These are phyloP conservation scores for Suillus subluteus DNA, from an alignment of 768 basidiomycete genomes.

Conservation along the genomic window DNA sequence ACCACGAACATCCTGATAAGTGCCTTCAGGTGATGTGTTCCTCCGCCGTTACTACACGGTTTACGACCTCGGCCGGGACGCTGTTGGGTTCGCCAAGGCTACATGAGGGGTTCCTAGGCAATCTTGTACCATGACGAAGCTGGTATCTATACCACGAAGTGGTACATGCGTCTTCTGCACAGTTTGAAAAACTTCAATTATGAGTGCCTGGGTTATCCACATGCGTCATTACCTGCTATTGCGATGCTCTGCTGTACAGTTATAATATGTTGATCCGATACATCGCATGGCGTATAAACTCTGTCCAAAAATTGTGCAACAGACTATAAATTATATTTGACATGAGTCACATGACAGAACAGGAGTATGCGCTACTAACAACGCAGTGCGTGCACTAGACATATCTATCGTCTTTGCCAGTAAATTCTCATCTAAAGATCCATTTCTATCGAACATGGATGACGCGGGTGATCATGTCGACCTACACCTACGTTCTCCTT, in stretches of 20 bases:
- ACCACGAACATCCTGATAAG: conserved; percentile 9
- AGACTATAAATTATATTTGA: too few relatives aligned
- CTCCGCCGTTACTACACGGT: conserved; percentile 91
- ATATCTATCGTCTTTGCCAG: background rate
- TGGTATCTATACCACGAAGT: background rate
- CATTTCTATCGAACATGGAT: background rate
- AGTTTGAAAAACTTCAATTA: background rate
- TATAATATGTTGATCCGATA: background rate
- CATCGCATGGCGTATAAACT: background rate
- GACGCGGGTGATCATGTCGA: too few relatives aligned
- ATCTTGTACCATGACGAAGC: background rate
- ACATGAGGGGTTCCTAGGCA: conserved; percentile 25
- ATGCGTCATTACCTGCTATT: background rate
- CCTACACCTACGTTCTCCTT: background rate
- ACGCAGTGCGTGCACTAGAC: background rate
- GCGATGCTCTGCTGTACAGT: background rate
- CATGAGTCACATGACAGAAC: background rate
- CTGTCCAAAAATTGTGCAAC: background rate
- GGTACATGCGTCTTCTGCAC: background rate
- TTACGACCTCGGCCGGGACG: conserved; percentile 77
- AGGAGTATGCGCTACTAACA: background rate
- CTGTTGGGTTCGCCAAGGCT: conserved; percentile 80
- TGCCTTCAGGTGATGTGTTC: conserved; percentile 75
- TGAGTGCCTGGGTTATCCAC: conserved; percentile 1
- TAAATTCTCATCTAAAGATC: background rate